A percentile compares a stretch with the other conserved stretches of the same genome.
phyloP scores from a whole-genome alignment of 179 eudicot genomes.

The Sideroxylon spinosum region DNA sequence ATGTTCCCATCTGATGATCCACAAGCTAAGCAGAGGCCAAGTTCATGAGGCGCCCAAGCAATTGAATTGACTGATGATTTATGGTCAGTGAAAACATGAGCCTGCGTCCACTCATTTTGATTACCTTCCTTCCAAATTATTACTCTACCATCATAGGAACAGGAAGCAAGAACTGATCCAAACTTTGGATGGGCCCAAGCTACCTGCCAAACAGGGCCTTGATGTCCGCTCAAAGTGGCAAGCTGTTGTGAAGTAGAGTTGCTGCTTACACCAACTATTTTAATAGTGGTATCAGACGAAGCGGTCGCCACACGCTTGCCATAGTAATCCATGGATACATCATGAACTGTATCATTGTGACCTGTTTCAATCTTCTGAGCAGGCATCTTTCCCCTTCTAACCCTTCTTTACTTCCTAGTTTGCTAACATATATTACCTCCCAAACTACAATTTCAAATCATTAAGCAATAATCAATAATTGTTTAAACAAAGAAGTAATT shows the following conservation, averaged over 20 bases:
- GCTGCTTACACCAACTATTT: conserved; percentile 54
- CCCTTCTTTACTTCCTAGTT: conserved; percentile 3
- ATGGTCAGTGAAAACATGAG: conserved; percentile 64
- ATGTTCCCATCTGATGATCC: conserved; percentile 87
- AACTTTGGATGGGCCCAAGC: conserved; percentile 81
- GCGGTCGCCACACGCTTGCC: conserved; percentile 60
- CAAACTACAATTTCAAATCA: conserved; percentile 7
- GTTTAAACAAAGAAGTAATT: neutral
- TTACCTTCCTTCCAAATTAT: conserved; percentile 83
- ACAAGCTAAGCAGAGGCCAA: conserved; percentile 79
- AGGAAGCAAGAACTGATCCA: conserved; percentile 67
- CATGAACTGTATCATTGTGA: conserved; percentile 54
- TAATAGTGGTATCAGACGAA: conserved; percentile 63
- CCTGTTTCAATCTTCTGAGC: conserved; percentile 60
- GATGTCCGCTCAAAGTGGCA: conserved; percentile 67
- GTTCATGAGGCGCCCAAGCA: conserved; percentile 82
- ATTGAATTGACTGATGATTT: conserved; percentile 76
- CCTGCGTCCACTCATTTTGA: conserved; percentile 66
- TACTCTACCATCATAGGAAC: conserved; percentile 75
- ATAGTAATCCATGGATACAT: conserved; percentile 66
- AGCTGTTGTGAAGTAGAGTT: conserved; percentile 51
- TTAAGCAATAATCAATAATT: neutral
- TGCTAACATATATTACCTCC: neutral
- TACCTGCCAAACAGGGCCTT: conserved; percentile 83
- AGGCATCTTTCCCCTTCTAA: conserved; percentile 35